These are phyloP conservation scores for Lolium rigidum DNA, from an alignment of 176 grass and related monocot genomes.

Conservation along the genomic window DNA sequence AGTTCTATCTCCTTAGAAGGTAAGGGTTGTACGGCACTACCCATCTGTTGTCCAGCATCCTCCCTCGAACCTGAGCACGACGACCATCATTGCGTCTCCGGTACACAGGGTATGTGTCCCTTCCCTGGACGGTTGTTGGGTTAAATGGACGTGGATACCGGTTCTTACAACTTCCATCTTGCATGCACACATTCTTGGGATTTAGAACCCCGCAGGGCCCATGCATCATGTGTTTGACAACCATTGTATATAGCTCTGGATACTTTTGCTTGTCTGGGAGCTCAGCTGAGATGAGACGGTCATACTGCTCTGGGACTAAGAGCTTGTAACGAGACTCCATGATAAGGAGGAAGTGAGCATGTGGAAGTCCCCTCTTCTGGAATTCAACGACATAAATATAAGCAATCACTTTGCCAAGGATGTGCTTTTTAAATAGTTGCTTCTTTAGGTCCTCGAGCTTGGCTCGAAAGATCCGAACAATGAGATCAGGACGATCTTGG, in stretches of 20 bases:
- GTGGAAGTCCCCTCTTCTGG: conserved; percentile 4
- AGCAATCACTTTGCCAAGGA: neutral
- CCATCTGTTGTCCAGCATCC: neutral
- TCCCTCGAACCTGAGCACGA: too few species aligned
- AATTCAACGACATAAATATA: conserved; percentile 11
- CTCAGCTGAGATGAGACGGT: conserved; percentile 5
- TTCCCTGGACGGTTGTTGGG: neutral
- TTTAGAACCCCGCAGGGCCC: conserved; percentile 23
- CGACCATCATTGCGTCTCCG: neutral
- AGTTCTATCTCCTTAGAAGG: neutral
- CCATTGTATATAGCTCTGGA: neutral
- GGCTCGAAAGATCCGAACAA: neutral
- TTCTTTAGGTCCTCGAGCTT: neutral
- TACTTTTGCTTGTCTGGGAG: neutral
- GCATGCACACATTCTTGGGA: conserved; percentile 23
- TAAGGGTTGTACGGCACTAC: neutral
- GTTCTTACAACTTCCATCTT: neutral
- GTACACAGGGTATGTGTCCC: neutral
- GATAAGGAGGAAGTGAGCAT: conserved; percentile 28
- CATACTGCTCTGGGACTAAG: conserved; percentile 10
- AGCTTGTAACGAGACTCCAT: neutral
- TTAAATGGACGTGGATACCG: conserved; percentile 1
- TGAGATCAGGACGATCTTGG: neutral
- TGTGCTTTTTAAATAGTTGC: neutral
- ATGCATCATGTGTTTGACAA: conserved; percentile 47